Percentiles rank a stretch among this genome's conserved stretches.
Conservation (phyloP, 768 basidiomycete genomes). For the Suillus variegatus region DNA sequence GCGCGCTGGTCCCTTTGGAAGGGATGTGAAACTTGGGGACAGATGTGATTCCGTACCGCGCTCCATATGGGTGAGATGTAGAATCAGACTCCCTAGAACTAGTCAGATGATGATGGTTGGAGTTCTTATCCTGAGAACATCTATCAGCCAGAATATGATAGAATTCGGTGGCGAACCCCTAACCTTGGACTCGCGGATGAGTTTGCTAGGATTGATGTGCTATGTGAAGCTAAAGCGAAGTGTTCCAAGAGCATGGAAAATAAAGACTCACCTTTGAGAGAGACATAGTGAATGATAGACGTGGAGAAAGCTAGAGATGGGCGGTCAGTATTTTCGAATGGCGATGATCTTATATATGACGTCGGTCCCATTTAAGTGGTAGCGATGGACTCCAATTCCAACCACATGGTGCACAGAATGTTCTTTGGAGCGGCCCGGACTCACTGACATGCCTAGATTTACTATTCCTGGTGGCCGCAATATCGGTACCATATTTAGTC, state of each 20-base stretch:
- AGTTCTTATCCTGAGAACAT: slow-evolving; percentile 48
- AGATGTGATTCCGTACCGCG: slow-evolving; percentile 64
- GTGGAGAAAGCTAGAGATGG: not conserved
- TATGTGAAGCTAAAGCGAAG: slow-evolving; percentile 25
- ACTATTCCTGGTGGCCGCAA: too few relatives aligned
- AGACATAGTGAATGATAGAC: slow-evolving; percentile 41
- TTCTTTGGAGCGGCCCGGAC: too few relatives aligned
- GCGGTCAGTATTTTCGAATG: not conserved
- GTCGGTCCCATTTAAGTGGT: too few relatives aligned
- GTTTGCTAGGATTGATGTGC: slow-evolving; percentile 69
- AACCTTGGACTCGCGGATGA: slow-evolving; percentile 61
- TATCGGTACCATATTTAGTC: too few relatives aligned
- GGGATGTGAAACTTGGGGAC: slow-evolving; percentile 72
- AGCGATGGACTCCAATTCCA: too few relatives aligned
- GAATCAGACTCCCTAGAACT: slow-evolving; percentile 30
- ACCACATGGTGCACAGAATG: too few relatives aligned
- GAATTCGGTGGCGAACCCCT: slow-evolving; percentile 13
- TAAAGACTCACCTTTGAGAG: slow-evolving; percentile 53
- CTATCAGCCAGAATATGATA: not conserved
- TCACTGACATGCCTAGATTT: too few relatives aligned
- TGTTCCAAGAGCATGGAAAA: not conserved
- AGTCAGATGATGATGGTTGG: slow-evolving; percentile 37
- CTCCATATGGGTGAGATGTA: slow-evolving; percentile 52
- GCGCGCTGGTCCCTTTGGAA: slow-evolving; percentile 56
- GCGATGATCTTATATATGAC: not conserved